Conservation (phyloP, 148 eudicot genomes). For the Cornus kousa region DNA sequence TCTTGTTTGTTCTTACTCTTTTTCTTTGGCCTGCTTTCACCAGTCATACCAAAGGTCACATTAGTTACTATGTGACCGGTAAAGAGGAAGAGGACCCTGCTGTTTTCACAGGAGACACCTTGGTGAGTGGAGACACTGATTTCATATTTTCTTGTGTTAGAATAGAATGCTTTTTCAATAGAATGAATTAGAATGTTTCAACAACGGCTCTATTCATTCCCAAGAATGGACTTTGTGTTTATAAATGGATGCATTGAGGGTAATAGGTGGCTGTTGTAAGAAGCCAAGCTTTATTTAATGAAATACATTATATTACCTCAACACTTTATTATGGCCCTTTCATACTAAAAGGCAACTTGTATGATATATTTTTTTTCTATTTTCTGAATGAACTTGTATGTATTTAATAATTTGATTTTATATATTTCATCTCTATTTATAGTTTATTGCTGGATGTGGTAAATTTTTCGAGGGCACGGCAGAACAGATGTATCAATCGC, state of each 20-base stretch:
- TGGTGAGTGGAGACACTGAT: conserved; percentile 45
- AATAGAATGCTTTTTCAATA: too few species aligned
- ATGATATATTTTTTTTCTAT: too few species aligned
- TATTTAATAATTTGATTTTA: not conserved
- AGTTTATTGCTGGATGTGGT: conserved; percentile 98
- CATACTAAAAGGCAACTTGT: not conserved
- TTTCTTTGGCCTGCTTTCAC: conserved; percentile 24
- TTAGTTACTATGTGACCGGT: conserved; percentile 86
- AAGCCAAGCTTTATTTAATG: not conserved
- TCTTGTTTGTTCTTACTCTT: not conserved
- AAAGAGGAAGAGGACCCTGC: conserved; percentile 81
- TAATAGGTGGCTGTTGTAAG: not conserved
- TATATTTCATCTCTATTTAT: conserved; percentile 9
- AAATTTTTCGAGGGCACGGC: conserved; percentile 96
- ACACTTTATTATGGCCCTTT: conserved; percentile 1
- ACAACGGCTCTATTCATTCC: not conserved
- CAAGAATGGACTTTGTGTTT: not conserved
- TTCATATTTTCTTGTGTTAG: not conserved
- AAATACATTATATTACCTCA: not conserved
- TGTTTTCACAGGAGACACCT: conserved; percentile 92
- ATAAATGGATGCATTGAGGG: not conserved
- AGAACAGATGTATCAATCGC: conserved; percentile 92
- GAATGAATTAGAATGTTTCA: not conserved
- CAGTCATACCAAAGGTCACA: conserved; percentile 98
- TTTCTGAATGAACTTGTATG: too few species aligned